These are phyloP conservation scores for Anaeramoeba flamelloides DNA, from an alignment of 78 protist genomes.

Conservation along the genomic window DNA sequence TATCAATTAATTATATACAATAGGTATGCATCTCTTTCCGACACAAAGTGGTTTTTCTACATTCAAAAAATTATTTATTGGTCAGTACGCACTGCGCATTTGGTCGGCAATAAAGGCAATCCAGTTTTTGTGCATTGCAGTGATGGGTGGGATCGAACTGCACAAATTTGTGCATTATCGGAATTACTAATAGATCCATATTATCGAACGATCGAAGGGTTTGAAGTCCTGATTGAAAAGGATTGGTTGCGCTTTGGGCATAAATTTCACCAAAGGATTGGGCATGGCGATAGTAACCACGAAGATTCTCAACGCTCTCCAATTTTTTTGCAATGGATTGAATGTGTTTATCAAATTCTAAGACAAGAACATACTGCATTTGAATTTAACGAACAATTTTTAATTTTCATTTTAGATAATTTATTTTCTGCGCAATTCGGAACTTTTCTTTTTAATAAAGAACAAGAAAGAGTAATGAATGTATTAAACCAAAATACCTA, in stretches of 20 bases:
- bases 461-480: conserved; percentile 42
- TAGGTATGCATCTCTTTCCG: too few relatives aligned
- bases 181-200: conserved; percentile 24
- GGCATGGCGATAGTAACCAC: too few relatives aligned
- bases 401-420: neutral
- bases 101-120: too few relatives aligned
- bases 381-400: neutral
- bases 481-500: too few relatives aligned
- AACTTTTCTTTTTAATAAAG: conserved; percentile 48
- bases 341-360: conserved; percentile 23
- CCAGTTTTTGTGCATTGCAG: conserved; percentile 13
- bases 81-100: too few relatives aligned
- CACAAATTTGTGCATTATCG: conserved; percentile 27
- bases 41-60: too few relatives aligned
- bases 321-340: conserved; percentile 38
- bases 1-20: too few relatives aligned
- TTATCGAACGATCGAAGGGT: conserved; percentile 27
- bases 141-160: conserved; percentile 35
- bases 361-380: neutral
- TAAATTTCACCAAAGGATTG: too few relatives aligned
- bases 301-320: conserved; percentile 29
- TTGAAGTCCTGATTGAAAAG: conserved; percentile 38
- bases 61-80: too few relatives aligned
- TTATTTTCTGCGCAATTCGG: conserved; percentile 37
- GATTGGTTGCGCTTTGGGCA: conserved; percentile 42